phyloP scores from a whole-genome alignment of 1,284 basidiomycete genomes.

The Microbotryum violaceum region DNA sequence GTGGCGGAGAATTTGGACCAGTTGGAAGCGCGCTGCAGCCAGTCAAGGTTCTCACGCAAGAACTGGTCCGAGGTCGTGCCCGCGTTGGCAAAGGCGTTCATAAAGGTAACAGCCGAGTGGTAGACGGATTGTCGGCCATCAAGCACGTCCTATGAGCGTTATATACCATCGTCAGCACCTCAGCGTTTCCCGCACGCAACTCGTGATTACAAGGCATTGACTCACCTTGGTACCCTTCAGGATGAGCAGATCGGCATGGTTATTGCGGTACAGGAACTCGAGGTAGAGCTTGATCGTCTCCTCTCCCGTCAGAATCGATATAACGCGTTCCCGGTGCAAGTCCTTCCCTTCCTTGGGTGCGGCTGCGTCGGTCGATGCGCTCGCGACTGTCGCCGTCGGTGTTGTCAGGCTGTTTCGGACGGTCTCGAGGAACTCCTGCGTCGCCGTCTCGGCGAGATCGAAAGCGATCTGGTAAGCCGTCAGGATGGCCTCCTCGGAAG shows the following conservation, averaged over 20 bases:
- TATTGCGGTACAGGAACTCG: constrained; percentile 88
- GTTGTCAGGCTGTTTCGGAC: constrained; percentile 41
- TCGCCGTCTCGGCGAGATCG: constrained; percentile 83
- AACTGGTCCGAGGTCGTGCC: constrained; percentile 90
- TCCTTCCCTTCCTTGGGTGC: constrained; percentile 52
- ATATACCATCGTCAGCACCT: too few species aligned
- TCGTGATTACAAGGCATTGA: neutral
- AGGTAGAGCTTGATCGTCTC: constrained; percentile 84
- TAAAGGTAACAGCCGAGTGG: constrained; percentile 86
- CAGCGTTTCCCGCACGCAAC: neutral
- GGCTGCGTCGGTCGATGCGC: constrained; percentile 32
- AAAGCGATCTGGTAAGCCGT: constrained; percentile 90
- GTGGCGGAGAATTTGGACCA: constrained; percentile 98
- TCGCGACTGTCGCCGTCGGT: neutral
- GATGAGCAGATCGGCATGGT: constrained; percentile 81
- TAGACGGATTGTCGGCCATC: constrained; percentile 91
- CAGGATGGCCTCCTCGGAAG: constrained; percentile 51
- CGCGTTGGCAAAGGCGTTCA: constrained; percentile 92
- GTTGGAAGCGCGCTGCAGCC: constrained; percentile 84
- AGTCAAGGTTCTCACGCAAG: constrained; percentile 87
- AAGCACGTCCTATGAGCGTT: constrained; percentile 61
- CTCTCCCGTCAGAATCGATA: constrained; percentile 68
- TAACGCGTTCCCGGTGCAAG: constrained; percentile 53
- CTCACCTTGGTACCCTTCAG: constrained; percentile 80
- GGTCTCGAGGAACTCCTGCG: constrained; percentile 79